Base-by-base conservation (phyloP, 371 early-diverging fungal species). In the Dichotomocladium elegans region DNA sequence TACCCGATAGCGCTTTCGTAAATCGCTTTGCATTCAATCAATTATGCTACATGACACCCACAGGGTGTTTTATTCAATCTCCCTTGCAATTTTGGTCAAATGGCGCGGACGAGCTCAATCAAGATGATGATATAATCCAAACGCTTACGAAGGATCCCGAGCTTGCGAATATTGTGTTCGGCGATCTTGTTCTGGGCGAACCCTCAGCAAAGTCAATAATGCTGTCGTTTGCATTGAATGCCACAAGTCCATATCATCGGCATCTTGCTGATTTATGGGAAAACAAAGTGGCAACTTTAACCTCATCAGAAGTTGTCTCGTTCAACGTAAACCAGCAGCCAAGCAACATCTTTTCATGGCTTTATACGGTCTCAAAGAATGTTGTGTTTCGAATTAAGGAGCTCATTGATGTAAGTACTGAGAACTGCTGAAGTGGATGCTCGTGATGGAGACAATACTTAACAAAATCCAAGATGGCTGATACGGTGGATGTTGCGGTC, bases 401-500 rank as follows among this genome's bases (percentile, higher is more conserved):
- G 22, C 61, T 83, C 14, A 81, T 87, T 19, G 62, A 81, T 64
- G 83, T 79, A 73, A 59, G n/a, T n/a, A n/a, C n/a, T n/a, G n/a
- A n/a, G n/a, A n/a, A n/a, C n/a, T n/a, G n/a, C n/a, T n/a, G n/a
- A n/a, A n/a, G n/a, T n/a, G n/a, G n/a, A n/a, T n/a, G n/a, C n/a
- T n/a, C n/a, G n/a, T n/a, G n/a, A n/a, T n/a, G n/a, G n/a, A n/a
- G n/a, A n/a, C n/a, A n/a, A n/a, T n/a, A n/a, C n/a, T n/a, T n/a
- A n/a, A n/a, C n/a, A n/a, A n/a, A n/a, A n/a, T n/a, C n/a, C n/a
- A n/a, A 82, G 81, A 67, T 86, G 53, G 88, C 90, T 41, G 88
- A 89, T 46, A 79, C 82, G 44, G 76, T 85, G 42, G 95, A 96
- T 53, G 81, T 94, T 42, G 64, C 90, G 49, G 83, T 94, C 35